These are phyloP conservation scores for Trametes elegans DNA, from an alignment of 768 basidiomycete genomes.

Conservation along the genomic window DNA sequence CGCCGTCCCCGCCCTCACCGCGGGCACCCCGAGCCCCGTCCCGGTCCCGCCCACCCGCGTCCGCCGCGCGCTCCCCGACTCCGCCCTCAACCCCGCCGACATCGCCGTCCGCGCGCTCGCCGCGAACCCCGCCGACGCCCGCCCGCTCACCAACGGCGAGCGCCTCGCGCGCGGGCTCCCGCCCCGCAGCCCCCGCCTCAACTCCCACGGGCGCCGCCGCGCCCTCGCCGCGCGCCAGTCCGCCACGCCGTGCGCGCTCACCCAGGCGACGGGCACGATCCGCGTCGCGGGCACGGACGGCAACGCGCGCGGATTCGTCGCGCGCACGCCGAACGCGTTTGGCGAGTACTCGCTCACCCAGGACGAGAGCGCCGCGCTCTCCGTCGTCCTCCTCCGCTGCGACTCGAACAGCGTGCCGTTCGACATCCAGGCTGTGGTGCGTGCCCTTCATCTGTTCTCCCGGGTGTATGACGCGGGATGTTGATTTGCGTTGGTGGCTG, in stretches of 20 bases:
- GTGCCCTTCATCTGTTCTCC: background rate
- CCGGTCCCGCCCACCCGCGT: background rate
- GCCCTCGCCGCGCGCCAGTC: conserved; percentile 13
- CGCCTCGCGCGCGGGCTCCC: conserved; percentile 21
- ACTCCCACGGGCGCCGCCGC: background rate
- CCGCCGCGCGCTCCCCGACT: background rate
- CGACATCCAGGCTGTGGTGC: background rate
- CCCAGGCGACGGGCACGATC: conserved; percentile 14
- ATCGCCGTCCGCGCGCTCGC: conserved; percentile 8
- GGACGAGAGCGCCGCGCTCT: conserved; percentile 11
- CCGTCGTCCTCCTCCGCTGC: conserved; percentile 10
- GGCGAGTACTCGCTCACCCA: conserved; percentile 22
- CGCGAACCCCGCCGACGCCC: background rate
- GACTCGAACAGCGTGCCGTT: background rate
- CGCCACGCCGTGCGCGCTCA: background rate
- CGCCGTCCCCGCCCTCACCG: background rate
- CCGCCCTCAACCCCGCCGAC: conserved; percentile 17
- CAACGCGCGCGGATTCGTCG: conserved; percentile 6
- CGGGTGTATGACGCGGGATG: background rate
- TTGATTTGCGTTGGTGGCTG: background rate
- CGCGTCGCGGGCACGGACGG: conserved; percentile 2
- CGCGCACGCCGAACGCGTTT: conserved; percentile 14
- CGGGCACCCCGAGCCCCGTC: background rate
- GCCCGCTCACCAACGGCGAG: conserved; percentile 21
- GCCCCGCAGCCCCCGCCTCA: conserved; percentile 20